These are phyloP conservation scores for Suillus spraguei DNA, from an alignment of 768 basidiomycete genomes.

Conservation along the genomic window DNA sequence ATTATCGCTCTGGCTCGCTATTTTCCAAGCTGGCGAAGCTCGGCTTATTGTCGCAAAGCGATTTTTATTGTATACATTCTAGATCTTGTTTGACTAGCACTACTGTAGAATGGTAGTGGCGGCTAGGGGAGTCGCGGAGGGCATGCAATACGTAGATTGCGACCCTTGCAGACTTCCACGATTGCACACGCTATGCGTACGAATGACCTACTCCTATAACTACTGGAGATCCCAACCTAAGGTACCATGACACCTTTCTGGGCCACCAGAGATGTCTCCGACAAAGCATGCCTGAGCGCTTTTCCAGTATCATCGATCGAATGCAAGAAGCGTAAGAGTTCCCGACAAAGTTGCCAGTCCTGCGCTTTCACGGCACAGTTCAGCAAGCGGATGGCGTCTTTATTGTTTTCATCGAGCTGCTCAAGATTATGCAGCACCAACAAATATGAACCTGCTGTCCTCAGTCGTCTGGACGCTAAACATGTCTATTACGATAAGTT, in stretches of 20 bases:
- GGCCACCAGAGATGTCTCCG: slow-evolving; percentile 44
- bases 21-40: too few species aligned
- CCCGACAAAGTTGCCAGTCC: slow-evolving; percentile 91
- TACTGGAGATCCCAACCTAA: slow-evolving; percentile 4
- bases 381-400: slow-evolving; percentile 81
- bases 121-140: background rate
- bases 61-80: background rate
- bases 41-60: background rate
- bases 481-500: slow-evolving; percentile 58
- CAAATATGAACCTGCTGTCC: slow-evolving; percentile 91
- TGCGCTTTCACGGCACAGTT: slow-evolving; percentile 72
- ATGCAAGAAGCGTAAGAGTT: slow-evolving; percentile 89
- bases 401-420: slow-evolving; percentile 75
- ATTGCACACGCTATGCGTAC: background rate
- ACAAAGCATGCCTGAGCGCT: slow-evolving; percentile 64
- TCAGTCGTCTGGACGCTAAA: slow-evolving; percentile 67
- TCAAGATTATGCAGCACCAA: slow-evolving; percentile 94
- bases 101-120: background rate
- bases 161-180: background rate
- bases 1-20: too few species aligned
- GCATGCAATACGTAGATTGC: background rate
- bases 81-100: background rate
- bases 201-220: background rate
- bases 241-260: background rate
- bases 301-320: slow-evolving; percentile 88